A percentile compares a stretch with the other conserved stretches of the same genome.
These are phyloP conservation scores for Melanogaster broomeanus DNA, from an alignment of 768 basidiomycete species.

Conservation along the genomic window DNA sequence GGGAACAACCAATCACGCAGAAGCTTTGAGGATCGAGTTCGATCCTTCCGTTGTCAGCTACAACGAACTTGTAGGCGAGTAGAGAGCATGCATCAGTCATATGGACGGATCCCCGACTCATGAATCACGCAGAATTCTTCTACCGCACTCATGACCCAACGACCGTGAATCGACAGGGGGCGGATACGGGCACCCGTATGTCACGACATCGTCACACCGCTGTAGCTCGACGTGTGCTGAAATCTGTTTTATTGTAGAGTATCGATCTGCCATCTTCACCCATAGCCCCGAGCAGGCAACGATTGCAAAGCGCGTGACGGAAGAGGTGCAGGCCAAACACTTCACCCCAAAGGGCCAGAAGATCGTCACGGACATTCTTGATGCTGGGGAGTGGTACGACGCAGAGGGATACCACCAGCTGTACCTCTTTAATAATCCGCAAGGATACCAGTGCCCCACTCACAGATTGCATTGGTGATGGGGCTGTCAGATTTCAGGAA, in stretches of 20 bases:
- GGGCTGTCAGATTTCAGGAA: too few relatives aligned
- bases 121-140: constrained; percentile 74
- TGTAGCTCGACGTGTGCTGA: not conserved
- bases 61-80: constrained; percentile 82
- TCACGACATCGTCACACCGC: constrained; percentile 9
- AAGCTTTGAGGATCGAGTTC: constrained; percentile 84
- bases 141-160: constrained; percentile 95
- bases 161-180: constrained; percentile 76
- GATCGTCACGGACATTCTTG: constrained; percentile 77
- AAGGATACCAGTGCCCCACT: constrained; percentile 90
- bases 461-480: constrained; percentile 81
- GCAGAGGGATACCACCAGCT: constrained; percentile 86
- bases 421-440: constrained; percentile 77
- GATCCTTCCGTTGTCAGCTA: constrained; percentile 79
- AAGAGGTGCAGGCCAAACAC: constrained; percentile 82
- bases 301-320: constrained; percentile 75
- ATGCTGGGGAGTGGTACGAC: constrained; percentile 77
- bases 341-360: constrained; percentile 70
- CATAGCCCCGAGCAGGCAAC: constrained; percentile 69
- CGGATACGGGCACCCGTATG: constrained; percentile 77
- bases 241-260: constrained; percentile 51
- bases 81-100: constrained; percentile 43
- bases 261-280: constrained; percentile 91
- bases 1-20: constrained; percentile 86
- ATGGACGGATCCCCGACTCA: not conserved